These are phyloP conservation scores for Blepharisma stoltei DNA, from an alignment of 73 alveolate genomes.

Conservation along the genomic window DNA sequence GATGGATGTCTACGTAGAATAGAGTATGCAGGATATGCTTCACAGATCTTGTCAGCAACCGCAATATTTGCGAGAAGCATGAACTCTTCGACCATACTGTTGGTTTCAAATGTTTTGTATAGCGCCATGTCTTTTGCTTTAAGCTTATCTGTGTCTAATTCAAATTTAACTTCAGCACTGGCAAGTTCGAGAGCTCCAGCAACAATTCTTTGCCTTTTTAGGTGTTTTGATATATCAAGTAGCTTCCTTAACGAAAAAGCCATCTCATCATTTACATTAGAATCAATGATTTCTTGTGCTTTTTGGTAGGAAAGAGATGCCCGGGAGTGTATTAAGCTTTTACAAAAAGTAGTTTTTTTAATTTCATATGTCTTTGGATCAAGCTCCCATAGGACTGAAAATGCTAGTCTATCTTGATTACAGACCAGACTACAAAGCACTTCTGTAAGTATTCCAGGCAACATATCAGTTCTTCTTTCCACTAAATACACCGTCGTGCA, in stretches of 20 bases:
- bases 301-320: slow-evolving; percentile 74
- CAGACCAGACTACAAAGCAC: slow-evolving; percentile 91
- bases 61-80: slow-evolving; percentile 96
- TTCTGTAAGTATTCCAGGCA: slow-evolving; percentile 95
- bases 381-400: slow-evolving; percentile 96
- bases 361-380: slow-evolving; percentile 72
- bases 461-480: slow-evolving; percentile 97
- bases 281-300: slow-evolving; percentile 78
- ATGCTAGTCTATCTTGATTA: slow-evolving; percentile 91
- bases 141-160: slow-evolving; percentile 81
- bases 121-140: slow-evolving; percentile 89
- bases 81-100: slow-evolving; percentile 94
- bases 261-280: slow-evolving; percentile 61
- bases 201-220: slow-evolving; percentile 76
- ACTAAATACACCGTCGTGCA: slow-evolving; percentile 98
- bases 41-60: slow-evolving; percentile 81
- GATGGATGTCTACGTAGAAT: slow-evolving; percentile 80
- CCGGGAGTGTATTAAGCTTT: slow-evolving; percentile 74
- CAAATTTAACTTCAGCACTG: slow-evolving; percentile 93
- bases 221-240: slow-evolving; percentile 65
- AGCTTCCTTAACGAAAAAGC: slow-evolving; percentile 61
- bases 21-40: slow-evolving; percentile 69
- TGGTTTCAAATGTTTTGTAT: slow-evolving; percentile 80
- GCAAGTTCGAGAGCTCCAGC: slow-evolving; percentile 95
- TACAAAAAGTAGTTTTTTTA: slow-evolving; percentile 62